Conservation (phyloP, 164 flowering plant species). For the Magnolia sinica region DNA sequence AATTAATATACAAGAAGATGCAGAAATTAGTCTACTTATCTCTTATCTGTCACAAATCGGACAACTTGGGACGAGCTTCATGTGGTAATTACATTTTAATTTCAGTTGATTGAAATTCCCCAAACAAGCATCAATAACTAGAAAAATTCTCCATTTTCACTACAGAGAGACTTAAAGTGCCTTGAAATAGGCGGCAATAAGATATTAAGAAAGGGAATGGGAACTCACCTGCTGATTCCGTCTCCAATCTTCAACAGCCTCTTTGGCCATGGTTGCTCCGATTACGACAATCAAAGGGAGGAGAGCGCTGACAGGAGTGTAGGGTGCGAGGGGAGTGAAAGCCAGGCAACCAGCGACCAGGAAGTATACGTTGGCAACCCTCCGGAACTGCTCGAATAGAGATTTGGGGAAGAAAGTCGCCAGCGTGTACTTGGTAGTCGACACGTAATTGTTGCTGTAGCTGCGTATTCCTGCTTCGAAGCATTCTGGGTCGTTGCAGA, state of each 20-base stretch:
- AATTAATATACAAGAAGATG: too few relatives aligned
- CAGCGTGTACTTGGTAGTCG: slow-evolving; percentile 67
- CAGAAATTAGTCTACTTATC: too few relatives aligned
- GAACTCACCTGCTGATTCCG: slow-evolving; percentile 58
- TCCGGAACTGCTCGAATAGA: slow-evolving; percentile 80
- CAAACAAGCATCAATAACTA: too few relatives aligned
- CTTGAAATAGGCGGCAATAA: not conserved
- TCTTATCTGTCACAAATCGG: too few relatives aligned
- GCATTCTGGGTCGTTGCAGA: slow-evolving; percentile 59
- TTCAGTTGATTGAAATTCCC: too few relatives aligned
- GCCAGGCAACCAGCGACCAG: slow-evolving; percentile 53
- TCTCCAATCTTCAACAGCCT: slow-evolving; percentile 73
- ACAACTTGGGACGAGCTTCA: too few relatives aligned
- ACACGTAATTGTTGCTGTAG: slow-evolving; percentile 60
- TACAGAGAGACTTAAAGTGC: not conserved
- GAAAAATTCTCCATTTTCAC: too few relatives aligned
- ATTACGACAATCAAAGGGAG: slow-evolving; percentile 64
- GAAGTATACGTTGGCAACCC: slow-evolving; percentile 77
- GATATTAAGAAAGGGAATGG: not conserved
- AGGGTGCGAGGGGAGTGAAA: slow-evolving; percentile 71
- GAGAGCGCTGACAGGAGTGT: slow-evolving; percentile 51
- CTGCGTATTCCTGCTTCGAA: slow-evolving; percentile 35
- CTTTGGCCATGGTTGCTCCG: slow-evolving; percentile 75
- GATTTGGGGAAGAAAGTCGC: slow-evolving; percentile 75
- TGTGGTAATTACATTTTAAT: too few relatives aligned